A percentile compares a stretch with the other conserved stretches of the same genome.
Conservation (phyloP, 495 filamentous ascomycete genomes). For the Margaritispora aquatica region DNA sequence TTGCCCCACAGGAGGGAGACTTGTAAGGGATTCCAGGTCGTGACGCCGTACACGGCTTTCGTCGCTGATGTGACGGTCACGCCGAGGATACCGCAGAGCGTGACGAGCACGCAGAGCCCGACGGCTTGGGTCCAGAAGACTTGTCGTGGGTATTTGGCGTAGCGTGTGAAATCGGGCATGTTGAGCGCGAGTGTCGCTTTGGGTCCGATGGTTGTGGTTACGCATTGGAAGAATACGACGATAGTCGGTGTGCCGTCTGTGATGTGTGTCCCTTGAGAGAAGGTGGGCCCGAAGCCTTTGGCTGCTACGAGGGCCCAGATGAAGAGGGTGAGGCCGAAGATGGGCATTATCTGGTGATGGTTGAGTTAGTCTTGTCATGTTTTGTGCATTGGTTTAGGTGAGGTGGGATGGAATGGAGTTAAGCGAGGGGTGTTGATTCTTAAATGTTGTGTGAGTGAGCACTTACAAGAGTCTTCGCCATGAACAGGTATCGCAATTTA, state of each 20-base stretch:
- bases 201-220: conserved; percentile 31
- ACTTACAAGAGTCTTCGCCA: conserved; percentile 47
- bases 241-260: conserved; percentile 21
- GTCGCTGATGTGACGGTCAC: conserved; percentile 35
- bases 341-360: too few species aligned
- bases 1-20: conserved; percentile 35
- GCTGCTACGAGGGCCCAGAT: conserved; percentile 42
- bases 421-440: too few species aligned
- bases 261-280: conserved; percentile 23
- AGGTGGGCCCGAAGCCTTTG: conserved; percentile 32
- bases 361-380: too few species aligned
- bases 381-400: too few species aligned
- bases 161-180: conserved; percentile 30
- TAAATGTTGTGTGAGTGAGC: too few species aligned
- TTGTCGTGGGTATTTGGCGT: conserved; percentile 13
- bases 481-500: conserved; percentile 47
- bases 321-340: conserved; percentile 41
- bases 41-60: conserved; percentile 30
- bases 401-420: too few species aligned
- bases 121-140: conserved; percentile 27
- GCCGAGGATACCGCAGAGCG: conserved; percentile 33
- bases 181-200: conserved; percentile 38
- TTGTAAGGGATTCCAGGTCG: conserved; percentile 36
- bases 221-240: conserved; percentile 25
- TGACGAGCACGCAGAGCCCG: conserved; percentile 35